Conservation (phyloP, 495 filamentous ascomycete genomes). For the Cercophora newfieldiana region DNA sequence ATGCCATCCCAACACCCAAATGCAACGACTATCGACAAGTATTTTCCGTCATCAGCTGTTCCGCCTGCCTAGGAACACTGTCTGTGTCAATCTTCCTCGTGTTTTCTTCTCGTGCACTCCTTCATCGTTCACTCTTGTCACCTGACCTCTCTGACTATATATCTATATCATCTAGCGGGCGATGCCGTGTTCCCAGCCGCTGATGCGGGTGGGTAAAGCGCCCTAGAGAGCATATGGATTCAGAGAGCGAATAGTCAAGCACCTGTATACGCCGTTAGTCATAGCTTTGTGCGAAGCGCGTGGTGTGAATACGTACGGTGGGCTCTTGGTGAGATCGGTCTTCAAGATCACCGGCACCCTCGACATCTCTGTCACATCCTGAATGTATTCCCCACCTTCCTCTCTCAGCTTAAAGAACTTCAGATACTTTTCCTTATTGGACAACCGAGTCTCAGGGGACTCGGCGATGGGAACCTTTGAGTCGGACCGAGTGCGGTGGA, state of each 20-base stretch:
- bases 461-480: slow-evolving; percentile 80
- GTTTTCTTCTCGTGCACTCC: background rate
- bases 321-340: slow-evolving; percentile 97
- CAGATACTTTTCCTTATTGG: slow-evolving; percentile 94
- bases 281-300: background rate
- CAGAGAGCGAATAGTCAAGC: slow-evolving; percentile 93
- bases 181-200: background rate
- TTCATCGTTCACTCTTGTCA: background rate
- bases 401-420: slow-evolving; percentile 87
- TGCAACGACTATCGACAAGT: slow-evolving; percentile 12
- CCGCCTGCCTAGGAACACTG: background rate
- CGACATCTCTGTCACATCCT: slow-evolving; percentile 97
- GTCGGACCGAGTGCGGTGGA: slow-evolving; percentile 89
- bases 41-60: slow-evolving; percentile 7
- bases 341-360: slow-evolving; percentile 94
- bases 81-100: slow-evolving; percentile 6
- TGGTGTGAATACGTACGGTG: slow-evolving; percentile 71
- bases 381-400: slow-evolving; percentile 92
- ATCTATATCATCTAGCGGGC: background rate
- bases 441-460: slow-evolving; percentile 72
- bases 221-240: slow-evolving; percentile 90
- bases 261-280: slow-evolving; percentile 60
- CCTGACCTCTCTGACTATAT: background rate
- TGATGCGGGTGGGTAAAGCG: background rate
- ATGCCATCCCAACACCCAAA: background rate